Evolutionary conservation across 352 stramenopile species (phyloP).

Genomic region (Thalassiosira exigua): DNA sequence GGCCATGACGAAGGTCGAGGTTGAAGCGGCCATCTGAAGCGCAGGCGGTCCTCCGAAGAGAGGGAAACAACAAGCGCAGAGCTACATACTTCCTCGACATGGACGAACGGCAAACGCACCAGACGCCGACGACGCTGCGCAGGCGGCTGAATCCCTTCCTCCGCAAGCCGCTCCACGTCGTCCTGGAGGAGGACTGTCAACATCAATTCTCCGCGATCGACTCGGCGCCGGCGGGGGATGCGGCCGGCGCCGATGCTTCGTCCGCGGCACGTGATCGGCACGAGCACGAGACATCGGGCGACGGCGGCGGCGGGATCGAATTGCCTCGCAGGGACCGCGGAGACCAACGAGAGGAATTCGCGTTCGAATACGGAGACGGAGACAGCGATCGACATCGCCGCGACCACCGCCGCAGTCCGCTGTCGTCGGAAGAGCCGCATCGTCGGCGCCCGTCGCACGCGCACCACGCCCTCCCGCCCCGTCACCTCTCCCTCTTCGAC

Average conservation of each 20-base stretch:
- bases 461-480: constrained; percentile 22
- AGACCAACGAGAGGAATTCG: constrained; percentile 16
- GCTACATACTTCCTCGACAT: too few relatives aligned
- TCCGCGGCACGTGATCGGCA: too few relatives aligned
- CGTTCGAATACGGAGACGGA: constrained; percentile 41
- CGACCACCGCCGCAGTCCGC: constrained; percentile 16
- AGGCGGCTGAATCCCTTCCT: constrained; percentile 40
- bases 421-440: constrained; percentile 2
- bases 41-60: too few relatives aligned
- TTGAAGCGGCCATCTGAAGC: too few relatives aligned
- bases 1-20: too few relatives aligned
- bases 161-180: constrained; percentile 46
- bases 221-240: not conserved
- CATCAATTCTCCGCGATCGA: not conserved
- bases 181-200: constrained; percentile 27
- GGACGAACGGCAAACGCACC: constrained; percentile 5
- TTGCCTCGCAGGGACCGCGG: constrained; percentile 17
- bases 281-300: too few relatives aligned
- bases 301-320: constrained; percentile 7
- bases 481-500: constrained; percentile 88
- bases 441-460: not conserved
- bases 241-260: not conserved
- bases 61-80: too few relatives aligned
- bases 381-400: too few relatives aligned
- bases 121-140: constrained; percentile 6